A percentile compares a stretch with the other conserved stretches of the same genome.
phyloP scores from a whole-genome alignment of 1,139 yeast genomes.

The Taphrina betulina region DNA sequence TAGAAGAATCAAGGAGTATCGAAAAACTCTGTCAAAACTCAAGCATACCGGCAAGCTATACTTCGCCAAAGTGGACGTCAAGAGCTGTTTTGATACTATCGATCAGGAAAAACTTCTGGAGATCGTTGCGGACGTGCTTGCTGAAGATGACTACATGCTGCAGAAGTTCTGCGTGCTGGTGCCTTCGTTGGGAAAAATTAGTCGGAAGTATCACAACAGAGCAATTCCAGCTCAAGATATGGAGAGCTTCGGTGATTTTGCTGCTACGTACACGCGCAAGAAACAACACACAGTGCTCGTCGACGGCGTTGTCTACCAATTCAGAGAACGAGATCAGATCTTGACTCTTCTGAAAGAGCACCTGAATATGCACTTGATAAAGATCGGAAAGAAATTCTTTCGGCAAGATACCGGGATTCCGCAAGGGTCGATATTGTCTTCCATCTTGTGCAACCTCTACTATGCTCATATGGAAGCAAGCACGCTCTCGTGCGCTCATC shows the following conservation, averaged over 20 bases:
- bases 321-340: constrained; percentile 35
- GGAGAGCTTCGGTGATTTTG: constrained; percentile 21
- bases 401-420: constrained; percentile 68
- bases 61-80: constrained; percentile 72
- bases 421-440: constrained; percentile 82
- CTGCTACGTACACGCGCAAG: constrained; percentile 7
- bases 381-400: constrained; percentile 45
- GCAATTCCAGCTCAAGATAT: constrained; percentile 23
- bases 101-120: constrained; percentile 32
- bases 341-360: constrained; percentile 45
- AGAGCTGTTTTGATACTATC: constrained; percentile 70
- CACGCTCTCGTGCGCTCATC: constrained; percentile 45
- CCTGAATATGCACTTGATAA: constrained; percentile 48
- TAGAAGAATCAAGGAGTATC: constrained; percentile 14
- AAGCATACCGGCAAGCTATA: constrained; percentile 45
- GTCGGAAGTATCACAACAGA: constrained; percentile 11
- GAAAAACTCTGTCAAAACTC: constrained; percentile 2
- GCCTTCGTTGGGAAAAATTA: constrained; percentile 17
- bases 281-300: constrained; percentile 27
- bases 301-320: constrained; percentile 28
- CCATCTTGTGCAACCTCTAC: constrained; percentile 70
- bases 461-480: constrained; percentile 63
- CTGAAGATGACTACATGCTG: constrained; percentile 34
- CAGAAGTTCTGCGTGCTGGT: constrained; percentile 28
- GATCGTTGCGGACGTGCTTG: constrained; percentile 12